Conservation (phyloP, 2,329 filamentous ascomycete species). For the Macrophomina tecta region DNA sequence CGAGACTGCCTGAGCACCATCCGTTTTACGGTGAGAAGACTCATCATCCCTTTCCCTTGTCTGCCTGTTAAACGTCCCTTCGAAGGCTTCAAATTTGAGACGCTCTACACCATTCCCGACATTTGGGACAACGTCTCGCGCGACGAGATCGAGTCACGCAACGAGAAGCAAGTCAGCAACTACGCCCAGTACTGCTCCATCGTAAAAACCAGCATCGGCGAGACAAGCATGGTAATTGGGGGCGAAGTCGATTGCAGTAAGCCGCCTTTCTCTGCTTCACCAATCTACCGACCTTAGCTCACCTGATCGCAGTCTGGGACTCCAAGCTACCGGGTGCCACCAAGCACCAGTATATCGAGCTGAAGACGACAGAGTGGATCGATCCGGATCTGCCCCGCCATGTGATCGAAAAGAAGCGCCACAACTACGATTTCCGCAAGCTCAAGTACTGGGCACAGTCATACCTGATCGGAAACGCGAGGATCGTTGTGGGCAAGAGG, state of each 20-base stretch:
- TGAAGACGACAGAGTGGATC: constrained; percentile 86
- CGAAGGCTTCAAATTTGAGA: constrained; percentile 89
- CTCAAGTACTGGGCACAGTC: constrained; percentile 97
- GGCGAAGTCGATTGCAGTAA: constrained; percentile 87
- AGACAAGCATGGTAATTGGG: constrained; percentile 75
- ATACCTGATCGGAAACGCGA: constrained; percentile 90
- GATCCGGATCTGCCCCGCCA: constrained; percentile 34
- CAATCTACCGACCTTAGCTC: not conserved
- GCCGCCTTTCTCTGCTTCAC: not conserved
- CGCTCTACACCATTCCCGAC: constrained; percentile 74
- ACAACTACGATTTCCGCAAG: constrained; percentile 86
- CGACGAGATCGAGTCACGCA: constrained; percentile 78
- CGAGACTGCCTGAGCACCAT: not conserved
- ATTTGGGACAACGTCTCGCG: constrained; percentile 76
- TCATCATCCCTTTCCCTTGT: too few relatives aligned
- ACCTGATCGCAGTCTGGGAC: constrained; percentile 72
- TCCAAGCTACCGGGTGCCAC: constrained; percentile 71
- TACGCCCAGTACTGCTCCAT: constrained; percentile 95
- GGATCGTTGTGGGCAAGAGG: constrained; percentile 76
- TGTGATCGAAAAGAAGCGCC: constrained; percentile 68
- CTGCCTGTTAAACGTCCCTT: not conserved
- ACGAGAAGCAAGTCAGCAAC: constrained; percentile 78
- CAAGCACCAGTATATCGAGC: constrained; percentile 86
- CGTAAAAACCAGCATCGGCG: constrained; percentile 85
- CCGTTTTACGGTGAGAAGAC: constrained; percentile 2